Evolutionary conservation across 345 rosid species (phyloP), one percentile per base, ranked within the genome.

Genomic region (Melaleuca alternifolia): DNA sequence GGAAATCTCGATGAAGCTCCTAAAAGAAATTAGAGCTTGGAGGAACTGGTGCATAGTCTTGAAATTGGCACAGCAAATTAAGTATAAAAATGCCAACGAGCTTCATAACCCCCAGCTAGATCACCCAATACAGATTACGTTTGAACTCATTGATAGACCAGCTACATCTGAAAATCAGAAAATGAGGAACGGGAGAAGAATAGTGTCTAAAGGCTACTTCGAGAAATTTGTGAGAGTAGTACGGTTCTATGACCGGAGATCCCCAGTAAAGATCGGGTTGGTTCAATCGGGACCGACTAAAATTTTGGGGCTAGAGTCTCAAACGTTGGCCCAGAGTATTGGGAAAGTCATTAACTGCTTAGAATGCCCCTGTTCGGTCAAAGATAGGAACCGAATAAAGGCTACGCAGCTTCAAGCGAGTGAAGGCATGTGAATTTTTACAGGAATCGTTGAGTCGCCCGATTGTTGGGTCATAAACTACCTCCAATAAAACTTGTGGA

Each of bases 261-360:
- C 5, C 71, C 33, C 6, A n/a, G 33, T 83, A 84, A 61, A 87
- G 71, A 65, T 83, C 4, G 89, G 85, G 75, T 83, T 21, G 10
- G 57, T 61, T 90, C 88, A 86, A 90, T 90, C 77, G 87, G 46
- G 54, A 48, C 56, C 76, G 90, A 90, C 86, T 87, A 87, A 44
- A 86, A 90, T 87, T 87, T 84, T 86, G 92, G 88, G 92, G 90
- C 89, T 88, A 82, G 91, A 90, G 59, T 86, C 90, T 46, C 92
- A 88, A 88, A 88, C 30, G 54, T 87, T 87, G 84, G 88, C 86
- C 48, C 88, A 87, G 82, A 87, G 86, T 65, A 86, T 89, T 41
- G 90, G 87, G 88, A 86, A 87, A 50, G 87, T 82, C 11, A 88
- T 86, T 81, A 41, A 88, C 91, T 10, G 90, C 90, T 37, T 79